Evolutionary conservation across 108 stramenopile genomes (phyloP).

Genomic region (Discostella stelligeroides): DNA sequence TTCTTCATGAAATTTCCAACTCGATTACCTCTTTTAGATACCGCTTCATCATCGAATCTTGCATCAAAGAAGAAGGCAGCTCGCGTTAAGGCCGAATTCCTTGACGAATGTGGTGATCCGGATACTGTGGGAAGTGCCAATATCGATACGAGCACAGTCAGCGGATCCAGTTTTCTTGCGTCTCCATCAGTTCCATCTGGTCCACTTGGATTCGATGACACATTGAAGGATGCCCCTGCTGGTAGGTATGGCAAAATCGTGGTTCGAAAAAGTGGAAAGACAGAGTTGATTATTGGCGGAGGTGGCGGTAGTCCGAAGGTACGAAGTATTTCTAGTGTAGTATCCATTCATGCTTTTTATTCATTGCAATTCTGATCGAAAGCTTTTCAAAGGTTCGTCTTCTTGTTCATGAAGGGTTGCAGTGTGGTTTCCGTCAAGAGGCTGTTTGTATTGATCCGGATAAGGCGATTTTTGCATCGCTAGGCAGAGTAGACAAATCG

Average conservation of each 20-base stretch:
- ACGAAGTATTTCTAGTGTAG: conserved; percentile 20
- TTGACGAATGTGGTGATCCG: conserved; percentile 19
- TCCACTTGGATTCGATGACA: conserved; percentile 69
- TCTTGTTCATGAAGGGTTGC: conserved; percentile 79
- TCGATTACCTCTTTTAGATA: conserved; percentile 49
- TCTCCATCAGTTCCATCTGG: conserved; percentile 8
- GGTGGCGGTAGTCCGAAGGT: conserved; percentile 57
- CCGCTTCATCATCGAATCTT: conserved; percentile 7
- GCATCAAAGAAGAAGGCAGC: conserved; percentile 8
- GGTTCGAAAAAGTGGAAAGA: conserved; percentile 83
- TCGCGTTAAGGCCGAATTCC: conserved; percentile 36
- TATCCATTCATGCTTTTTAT: not conserved
- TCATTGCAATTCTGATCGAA: not conserved
- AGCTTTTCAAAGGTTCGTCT: conserved; percentile 52
- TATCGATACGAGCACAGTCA: conserved; percentile 2
- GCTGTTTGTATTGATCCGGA: conserved; percentile 75
- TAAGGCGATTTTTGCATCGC: conserved; percentile 52
- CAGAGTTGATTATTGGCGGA: conserved; percentile 71
- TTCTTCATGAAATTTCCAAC: conserved; percentile 55
- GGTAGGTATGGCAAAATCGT: conserved; percentile 79
- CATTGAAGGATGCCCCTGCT: conserved; percentile 52
- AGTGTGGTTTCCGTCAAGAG: conserved; percentile 81
- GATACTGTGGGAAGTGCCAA: conserved; percentile 30
- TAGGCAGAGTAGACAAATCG: conserved; percentile 79
- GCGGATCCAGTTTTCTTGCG: conserved; percentile 1